Evolutionary conservation across 2,329 filamentous ascomycete genomes (phyloP), one percentile per base, ranked within the genome.

Genomic region (Coniochaeta hoffmannii): DNA sequence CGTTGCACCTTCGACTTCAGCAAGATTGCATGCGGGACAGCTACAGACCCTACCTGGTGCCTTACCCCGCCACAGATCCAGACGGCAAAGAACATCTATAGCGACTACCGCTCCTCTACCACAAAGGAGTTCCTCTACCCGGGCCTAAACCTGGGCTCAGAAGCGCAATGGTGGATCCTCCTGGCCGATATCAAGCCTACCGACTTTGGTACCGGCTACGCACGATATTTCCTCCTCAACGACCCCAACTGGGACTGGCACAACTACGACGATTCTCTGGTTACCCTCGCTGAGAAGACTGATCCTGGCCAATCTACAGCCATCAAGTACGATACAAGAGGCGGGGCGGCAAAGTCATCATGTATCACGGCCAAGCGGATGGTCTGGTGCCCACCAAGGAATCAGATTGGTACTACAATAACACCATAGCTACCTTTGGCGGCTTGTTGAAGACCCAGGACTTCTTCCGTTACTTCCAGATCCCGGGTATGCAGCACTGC

Each of bases 401-500:
- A 1, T 67, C 69, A 7, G 58, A 64, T 11, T 56, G 66, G 28
- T 74, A 71, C 59, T 70, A 68, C 50, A 38, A 53, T 17, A n/a
- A 3, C 50, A 38, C 50, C 22, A 55, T 53, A 66, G 31, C 62
- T 61, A 14, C 69, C 69, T 17, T 38, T 4, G 0, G 56, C 2
- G n/a, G 56, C 35, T 10, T 53, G 38, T 57, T 5, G 56, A 58
- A 12, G 57, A 60, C 9, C 36, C 74, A 72, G 1, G 73, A 76
- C 15, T 78, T 79, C 62, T 83, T 79, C 65, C 63, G 71, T 1
- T 70, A 78, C 59, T 81, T 81, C 63, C 64, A 69, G 4, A 71
- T 81, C 7, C 77, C 78, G 1, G 79, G 78, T 1, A 74, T 81
- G 68, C 68, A 65, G 4, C 79, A 82, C 60, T 83, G 80, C 55